These are phyloP conservation scores for Phytophthora podocarpi DNA, from an alignment of 352 stramenopile species.

Conservation along the genomic window DNA sequence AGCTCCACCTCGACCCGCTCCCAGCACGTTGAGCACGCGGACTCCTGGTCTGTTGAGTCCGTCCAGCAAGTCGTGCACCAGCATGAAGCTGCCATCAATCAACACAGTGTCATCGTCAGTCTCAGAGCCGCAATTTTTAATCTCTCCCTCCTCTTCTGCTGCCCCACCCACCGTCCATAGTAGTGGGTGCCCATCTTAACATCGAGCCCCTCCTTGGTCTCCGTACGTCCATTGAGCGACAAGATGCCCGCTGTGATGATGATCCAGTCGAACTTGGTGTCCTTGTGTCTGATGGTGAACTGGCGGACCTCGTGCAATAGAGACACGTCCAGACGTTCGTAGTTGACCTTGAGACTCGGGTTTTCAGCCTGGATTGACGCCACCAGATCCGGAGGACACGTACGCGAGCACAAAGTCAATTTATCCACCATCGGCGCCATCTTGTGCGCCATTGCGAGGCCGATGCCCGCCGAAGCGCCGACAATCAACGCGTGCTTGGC, in stretches of 20 bases:
- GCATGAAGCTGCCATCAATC: conserved; percentile 30
- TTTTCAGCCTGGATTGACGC: conserved; percentile 25
- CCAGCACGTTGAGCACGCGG: conserved; percentile 35
- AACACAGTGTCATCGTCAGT: conserved; percentile 1
- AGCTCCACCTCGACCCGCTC: conserved; percentile 27
- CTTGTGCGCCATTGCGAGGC: conserved; percentile 25
- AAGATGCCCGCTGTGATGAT: conserved; percentile 29
- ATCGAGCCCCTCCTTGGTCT: conserved; percentile 35
- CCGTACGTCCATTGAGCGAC: conserved; percentile 35
- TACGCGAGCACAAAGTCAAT: conserved; percentile 33
- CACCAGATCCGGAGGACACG: conserved; percentile 23
- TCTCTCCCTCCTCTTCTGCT: background rate
- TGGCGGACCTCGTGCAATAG: conserved; percentile 36
- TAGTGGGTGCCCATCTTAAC: conserved; percentile 43
- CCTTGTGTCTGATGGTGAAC: conserved; percentile 30
- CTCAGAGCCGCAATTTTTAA: too few relatives aligned
- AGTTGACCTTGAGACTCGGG: conserved; percentile 24
- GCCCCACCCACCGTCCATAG: conserved; percentile 27
- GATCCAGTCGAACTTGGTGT: conserved; percentile 38
- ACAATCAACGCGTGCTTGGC: conserved; percentile 36
- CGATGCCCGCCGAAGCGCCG: conserved; percentile 35
- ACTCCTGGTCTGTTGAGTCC: conserved; percentile 26
- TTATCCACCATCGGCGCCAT: conserved; percentile 33
- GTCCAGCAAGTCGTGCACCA: conserved; percentile 30
- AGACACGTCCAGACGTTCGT: conserved; percentile 36